These are phyloP conservation scores for Coprinopsis sp. DNA, from an alignment of 768 basidiomycete species.

Conservation along the genomic window DNA sequence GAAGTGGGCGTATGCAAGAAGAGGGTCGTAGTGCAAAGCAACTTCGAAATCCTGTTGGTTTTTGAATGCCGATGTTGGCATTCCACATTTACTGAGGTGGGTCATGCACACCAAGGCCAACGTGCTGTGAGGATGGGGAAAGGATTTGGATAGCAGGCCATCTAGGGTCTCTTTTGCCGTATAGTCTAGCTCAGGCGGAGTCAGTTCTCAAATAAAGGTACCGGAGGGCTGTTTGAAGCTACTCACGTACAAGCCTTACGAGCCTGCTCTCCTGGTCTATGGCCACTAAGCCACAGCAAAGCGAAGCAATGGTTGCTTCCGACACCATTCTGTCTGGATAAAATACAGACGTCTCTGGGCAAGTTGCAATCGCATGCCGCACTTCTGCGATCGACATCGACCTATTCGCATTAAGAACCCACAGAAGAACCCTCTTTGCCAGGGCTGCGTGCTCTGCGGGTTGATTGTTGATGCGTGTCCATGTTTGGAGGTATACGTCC, in stretches of 20 bases:
- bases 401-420: not conserved
- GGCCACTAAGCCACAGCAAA: not conserved
- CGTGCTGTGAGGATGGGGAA: not conserved
- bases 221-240: no score
- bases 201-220: not conserved
- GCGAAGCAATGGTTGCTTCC: not conserved
- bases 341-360: not conserved
- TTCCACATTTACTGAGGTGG: no score
- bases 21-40: no score
- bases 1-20: no score
- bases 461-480: not conserved
- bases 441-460: not conserved
- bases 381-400: not conserved
- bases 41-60: no score
- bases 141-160: not conserved
- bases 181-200: not conserved
- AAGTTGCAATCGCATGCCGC: not conserved
- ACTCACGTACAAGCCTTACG: not conserved
- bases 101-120: not conserved
- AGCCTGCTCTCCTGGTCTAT: not conserved
- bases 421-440: not conserved
- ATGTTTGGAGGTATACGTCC: not conserved
- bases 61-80: no score
- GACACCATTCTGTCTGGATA: not conserved
- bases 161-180: not conserved